Evolutionary conservation across 768 basidiomycete species (phyloP).

Genomic region (Pleurotus pulmonarius): DNA sequence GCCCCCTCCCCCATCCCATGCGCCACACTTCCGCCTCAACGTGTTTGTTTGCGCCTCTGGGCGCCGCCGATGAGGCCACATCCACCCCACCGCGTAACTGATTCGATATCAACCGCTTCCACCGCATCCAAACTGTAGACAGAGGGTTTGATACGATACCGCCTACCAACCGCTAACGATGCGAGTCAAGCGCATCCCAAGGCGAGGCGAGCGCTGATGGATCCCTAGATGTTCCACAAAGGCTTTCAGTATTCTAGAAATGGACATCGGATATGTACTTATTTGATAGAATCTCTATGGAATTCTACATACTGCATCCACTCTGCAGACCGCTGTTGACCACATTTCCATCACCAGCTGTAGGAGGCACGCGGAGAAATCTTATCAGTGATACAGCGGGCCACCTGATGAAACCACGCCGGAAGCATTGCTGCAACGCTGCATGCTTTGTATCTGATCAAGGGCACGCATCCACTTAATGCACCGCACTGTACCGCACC

Average conservation of each 20-base stretch:
- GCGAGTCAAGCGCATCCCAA: constrained; percentile 2
- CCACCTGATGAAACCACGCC: constrained; percentile 3
- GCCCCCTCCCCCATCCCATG: not conserved
- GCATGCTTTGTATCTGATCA: not conserved
- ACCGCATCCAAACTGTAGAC: not conserved
- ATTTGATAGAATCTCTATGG: not conserved
- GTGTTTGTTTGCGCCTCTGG: not conserved
- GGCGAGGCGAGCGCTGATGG: not conserved
- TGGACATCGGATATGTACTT: not conserved
- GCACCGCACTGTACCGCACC: constrained; percentile 1
- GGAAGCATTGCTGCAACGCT: not conserved
- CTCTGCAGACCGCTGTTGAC: not conserved
- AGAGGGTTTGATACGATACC: not conserved
- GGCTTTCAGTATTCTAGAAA: not conserved
- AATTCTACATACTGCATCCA: constrained; percentile 1
- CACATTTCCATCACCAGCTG: not conserved
- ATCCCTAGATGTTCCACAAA: not conserved
- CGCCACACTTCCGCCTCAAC: constrained; percentile 2
- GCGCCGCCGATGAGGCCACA: not conserved
- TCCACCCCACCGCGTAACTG: constrained; percentile 1
- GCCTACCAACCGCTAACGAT: constrained; percentile 8
- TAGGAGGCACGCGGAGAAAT: constrained; percentile 1
- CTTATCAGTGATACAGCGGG: constrained; percentile 2
- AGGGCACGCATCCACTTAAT: not conserved
- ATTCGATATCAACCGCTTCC: constrained; percentile 7